Evolutionary conservation across 1,139 yeast genomes (phyloP).

Genomic region (Saccharomyces uvarum): DNA sequence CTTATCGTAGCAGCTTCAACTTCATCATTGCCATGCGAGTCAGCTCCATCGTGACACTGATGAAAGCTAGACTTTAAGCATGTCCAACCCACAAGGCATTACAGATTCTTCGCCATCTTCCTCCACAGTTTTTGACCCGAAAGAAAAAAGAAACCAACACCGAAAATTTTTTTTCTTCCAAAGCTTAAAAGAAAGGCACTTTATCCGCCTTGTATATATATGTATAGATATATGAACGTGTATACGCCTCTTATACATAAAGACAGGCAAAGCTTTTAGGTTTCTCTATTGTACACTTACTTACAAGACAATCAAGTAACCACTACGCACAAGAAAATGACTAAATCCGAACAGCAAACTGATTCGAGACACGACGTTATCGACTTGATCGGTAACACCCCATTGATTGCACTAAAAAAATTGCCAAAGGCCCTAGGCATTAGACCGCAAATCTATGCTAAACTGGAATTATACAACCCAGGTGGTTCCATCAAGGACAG

Average conservation of each 20-base stretch:
- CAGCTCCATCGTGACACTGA: neutral
- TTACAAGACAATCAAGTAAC: neutral
- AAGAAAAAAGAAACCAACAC: neutral
- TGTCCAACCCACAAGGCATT: neutral
- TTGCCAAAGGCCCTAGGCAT: slow-evolving; percentile 73
- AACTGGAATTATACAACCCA: slow-evolving; percentile 78
- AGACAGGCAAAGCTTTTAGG: neutral
- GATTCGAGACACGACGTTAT: slow-evolving; percentile 28
- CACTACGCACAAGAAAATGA: neutral
- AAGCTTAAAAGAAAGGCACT: neutral
- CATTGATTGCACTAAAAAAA: slow-evolving; percentile 63
- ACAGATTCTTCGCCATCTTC: neutral
- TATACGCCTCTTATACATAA: too few species aligned
- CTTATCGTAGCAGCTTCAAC: neutral
- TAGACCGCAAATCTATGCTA: slow-evolving; percentile 78
- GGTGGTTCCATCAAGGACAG: slow-evolving; percentile 96
- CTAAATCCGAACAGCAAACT: neutral
- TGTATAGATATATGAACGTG: neutral
- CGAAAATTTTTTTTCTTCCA: neutral
- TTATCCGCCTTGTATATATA: neutral
- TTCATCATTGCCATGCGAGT: neutral
- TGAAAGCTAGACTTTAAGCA: neutral
- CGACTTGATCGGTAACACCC: slow-evolving; percentile 67
- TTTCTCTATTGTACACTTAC: neutral
- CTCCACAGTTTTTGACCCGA: neutral